Evolutionary conservation across 2,329 filamentous ascomycete species (phyloP).

Genomic region (Emydomyces testavorans): DNA sequence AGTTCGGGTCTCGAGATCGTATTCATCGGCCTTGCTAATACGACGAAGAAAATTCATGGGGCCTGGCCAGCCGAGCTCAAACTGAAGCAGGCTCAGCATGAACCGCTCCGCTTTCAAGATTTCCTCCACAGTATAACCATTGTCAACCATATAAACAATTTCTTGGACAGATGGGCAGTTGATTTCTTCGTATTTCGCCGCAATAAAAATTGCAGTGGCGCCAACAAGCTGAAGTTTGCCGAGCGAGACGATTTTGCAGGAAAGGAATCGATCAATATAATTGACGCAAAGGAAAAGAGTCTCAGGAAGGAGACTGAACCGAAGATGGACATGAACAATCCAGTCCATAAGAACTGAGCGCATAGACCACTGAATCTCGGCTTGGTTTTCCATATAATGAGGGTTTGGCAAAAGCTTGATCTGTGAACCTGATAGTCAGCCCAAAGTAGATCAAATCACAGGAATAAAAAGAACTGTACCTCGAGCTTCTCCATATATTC

Average conservation of each 20-base stretch:
- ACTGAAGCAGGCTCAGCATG: constrained; percentile 93
- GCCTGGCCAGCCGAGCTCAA: constrained; percentile 94
- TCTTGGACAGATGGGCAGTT: constrained; percentile 91
- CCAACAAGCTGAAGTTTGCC: constrained; percentile 93
- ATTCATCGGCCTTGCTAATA: constrained; percentile 97
- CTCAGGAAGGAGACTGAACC: constrained; percentile 83
- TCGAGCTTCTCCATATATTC: constrained; percentile 81
- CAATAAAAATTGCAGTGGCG: constrained; percentile 88
- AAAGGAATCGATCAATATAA: constrained; percentile 93
- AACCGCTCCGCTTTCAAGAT: constrained; percentile 95
- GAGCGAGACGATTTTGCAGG: constrained; percentile 85
- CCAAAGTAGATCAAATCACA: background rate
- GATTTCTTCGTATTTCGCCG: constrained; percentile 97
- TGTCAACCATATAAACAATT: constrained; percentile 97
- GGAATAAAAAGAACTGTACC: constrained; percentile 41
- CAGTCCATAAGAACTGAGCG: constrained; percentile 94
- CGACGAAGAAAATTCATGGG: constrained; percentile 96
- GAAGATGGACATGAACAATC: constrained; percentile 89
- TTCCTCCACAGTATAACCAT: constrained; percentile 77
- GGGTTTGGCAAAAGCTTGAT: constrained; percentile 72
- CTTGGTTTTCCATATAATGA: constrained; percentile 93
- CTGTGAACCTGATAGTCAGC: constrained; percentile 32
- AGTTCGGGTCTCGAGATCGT: constrained; percentile 88
- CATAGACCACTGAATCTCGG: constrained; percentile 99
- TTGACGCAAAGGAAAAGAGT: constrained; percentile 92